Evolutionary conservation across 2,329 filamentous ascomycete species (phyloP), one percentile per base, ranked within the genome.

Genomic region (Nigrospora oryzae): DNA sequence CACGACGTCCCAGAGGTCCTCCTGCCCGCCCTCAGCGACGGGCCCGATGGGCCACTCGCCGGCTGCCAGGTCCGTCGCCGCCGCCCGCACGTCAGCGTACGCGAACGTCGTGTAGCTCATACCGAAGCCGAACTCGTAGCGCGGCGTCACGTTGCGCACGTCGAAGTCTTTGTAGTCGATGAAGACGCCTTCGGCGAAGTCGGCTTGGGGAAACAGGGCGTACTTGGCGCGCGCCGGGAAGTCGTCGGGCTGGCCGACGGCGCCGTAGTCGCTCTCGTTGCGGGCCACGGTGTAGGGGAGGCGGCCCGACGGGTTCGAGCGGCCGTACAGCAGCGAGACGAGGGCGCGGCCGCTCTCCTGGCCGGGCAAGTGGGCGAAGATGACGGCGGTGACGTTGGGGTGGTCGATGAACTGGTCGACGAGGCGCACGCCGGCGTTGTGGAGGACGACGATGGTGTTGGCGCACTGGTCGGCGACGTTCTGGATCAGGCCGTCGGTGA

Each of bases 1-100:
- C n/a, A 81, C 52, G 8, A 61, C 62, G 8, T 72, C 66, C 68
- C 72, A 81, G 19, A 82, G 68, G 16, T 73, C 72, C 1, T 69
- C 59, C 53, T 77, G 72, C 1, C 79, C 79, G n/a, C 78, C 79
- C 16, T 58, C 56, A 46, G 65, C 46, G 17, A 54, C 34, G 40
- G 41, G 17, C 28, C 49, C 53, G 15, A 46, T 45, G 31, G 61
- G 53, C 48, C 37, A 36, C 5, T 35, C 14, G n/a, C 34, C 17
- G 16, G 33, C 23, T 33, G 49, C 42, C 36, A 42, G 39, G n/a
- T 45, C 32, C 11, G 46, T 40, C 34, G 41, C 40, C 11, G 68
- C 67, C 51, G 71, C 70, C 19, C 64, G 59, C 57, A 79, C 77
- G 2, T 64, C 69, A 4, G 73, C 74, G 23, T 48, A 71, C 23